Conservation (phyloP, 1,139 yeast species). For the Candida pseudoviswanathii region DNA sequence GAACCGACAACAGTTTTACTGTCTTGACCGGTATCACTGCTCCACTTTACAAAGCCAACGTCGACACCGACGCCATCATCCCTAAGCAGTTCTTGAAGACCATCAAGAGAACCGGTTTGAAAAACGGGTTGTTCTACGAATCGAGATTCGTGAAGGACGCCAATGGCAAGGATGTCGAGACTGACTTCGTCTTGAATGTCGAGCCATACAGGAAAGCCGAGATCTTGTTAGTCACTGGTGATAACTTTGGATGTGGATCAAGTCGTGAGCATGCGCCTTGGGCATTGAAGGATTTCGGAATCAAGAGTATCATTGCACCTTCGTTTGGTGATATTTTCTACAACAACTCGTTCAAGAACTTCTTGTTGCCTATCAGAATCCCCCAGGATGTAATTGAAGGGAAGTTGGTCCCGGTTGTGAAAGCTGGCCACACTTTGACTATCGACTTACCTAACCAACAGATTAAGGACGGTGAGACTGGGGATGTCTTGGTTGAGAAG, state of each 20-base stretch:
- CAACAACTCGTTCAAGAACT: conserved; percentile 95
- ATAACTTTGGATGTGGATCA: conserved; percentile 98
- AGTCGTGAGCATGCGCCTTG: conserved; percentile 99
- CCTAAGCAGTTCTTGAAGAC: conserved; percentile 98
- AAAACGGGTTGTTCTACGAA: conserved; percentile 87
- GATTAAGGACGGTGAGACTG: conserved; percentile 65
- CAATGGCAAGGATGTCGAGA: conserved; percentile 74
- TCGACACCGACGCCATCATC: conserved; percentile 97
- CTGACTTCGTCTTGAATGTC: conserved; percentile 86
- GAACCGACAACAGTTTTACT: conserved; percentile 70
- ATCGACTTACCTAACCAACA: conserved; percentile 87
- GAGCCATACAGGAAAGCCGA: conserved; percentile 80
- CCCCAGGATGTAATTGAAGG: conserved; percentile 70
- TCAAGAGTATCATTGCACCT: conserved; percentile 93
- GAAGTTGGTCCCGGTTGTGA: conserved; percentile 79
- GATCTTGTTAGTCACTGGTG: conserved; percentile 89
- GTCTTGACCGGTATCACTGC: conserved; percentile 86
- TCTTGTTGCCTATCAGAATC: conserved; percentile 85
- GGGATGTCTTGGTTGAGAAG: conserved; percentile 72
- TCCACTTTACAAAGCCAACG: conserved; percentile 90
- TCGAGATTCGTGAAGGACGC: conserved; percentile 72
- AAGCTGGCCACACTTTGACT: conserved; percentile 68
- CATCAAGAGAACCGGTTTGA: conserved; percentile 93
- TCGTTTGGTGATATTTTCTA: conserved; percentile 97
- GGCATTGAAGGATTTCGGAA: conserved; percentile 98